These are phyloP conservation scores for Xylariales sp. DNA, from an alignment of 2,329 filamentous ascomycete species.

Conservation along the genomic window DNA sequence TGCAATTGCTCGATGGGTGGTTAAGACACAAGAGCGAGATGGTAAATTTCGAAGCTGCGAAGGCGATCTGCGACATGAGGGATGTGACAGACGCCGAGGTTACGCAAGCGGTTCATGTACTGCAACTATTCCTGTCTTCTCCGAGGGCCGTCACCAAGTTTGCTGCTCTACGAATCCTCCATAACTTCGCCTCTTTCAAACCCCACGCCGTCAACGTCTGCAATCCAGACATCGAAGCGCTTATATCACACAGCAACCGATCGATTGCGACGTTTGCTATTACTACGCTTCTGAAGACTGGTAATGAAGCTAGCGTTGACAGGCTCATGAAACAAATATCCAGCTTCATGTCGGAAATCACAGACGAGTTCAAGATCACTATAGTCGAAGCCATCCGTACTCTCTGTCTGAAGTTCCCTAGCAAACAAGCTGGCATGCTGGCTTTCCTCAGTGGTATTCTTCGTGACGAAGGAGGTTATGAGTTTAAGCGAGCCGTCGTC, in stretches of 20 bases:
- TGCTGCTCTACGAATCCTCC: conserved; percentile 93
- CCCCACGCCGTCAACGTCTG: conserved; percentile 90
- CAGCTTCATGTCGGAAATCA: conserved; percentile 98
- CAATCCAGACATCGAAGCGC: conserved; percentile 96
- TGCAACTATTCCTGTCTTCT: conserved; percentile 96
- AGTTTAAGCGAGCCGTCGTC: conserved; percentile 97
- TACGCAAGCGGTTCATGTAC: conserved; percentile 89
- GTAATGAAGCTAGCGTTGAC: conserved; percentile 96
- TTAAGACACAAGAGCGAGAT: conserved; percentile 98
- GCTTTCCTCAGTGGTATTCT: conserved; percentile 97
- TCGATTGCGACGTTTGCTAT: conserved; percentile 99
- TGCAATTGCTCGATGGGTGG: conserved; percentile 95
- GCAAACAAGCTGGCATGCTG: conserved; percentile 97
- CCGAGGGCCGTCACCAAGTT: conserved; percentile 97
- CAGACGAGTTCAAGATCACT: conserved; percentile 99
- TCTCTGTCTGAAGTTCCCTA: conserved; percentile 95
- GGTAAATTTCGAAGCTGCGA: conserved; percentile 99
- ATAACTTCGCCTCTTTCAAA: conserved; percentile 97
- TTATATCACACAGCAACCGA: conserved; percentile 96
- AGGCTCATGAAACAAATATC: conserved; percentile 98
- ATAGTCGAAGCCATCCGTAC: conserved; percentile 98
- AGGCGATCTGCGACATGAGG: conserved; percentile 94
- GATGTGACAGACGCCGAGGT: conserved; percentile 94
- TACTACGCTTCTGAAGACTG: conserved; percentile 96
- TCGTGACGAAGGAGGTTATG: conserved; percentile 95